These are phyloP conservation scores for Infundibulicybe gibba DNA, from an alignment of 768 basidiomycete genomes.

Conservation along the genomic window DNA sequence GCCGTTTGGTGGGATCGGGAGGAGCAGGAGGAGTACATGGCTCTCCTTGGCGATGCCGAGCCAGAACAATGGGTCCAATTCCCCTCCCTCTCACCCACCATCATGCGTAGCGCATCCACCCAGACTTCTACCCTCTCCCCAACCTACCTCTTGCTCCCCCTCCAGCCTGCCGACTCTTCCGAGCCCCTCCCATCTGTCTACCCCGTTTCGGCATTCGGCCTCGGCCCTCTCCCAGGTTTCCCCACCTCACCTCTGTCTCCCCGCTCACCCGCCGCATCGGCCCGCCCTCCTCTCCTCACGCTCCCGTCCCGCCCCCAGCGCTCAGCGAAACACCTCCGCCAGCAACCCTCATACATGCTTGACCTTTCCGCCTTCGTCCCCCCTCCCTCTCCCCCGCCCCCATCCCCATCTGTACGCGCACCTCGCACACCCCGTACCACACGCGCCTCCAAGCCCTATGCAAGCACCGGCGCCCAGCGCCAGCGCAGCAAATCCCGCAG, in stretches of 20 bases:
- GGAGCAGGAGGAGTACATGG: conserved; percentile 67
- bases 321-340: conserved; percentile 27
- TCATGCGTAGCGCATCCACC: conserved; percentile 43
- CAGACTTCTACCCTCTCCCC: conserved; percentile 54
- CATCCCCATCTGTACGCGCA: not conserved
- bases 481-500: conserved; percentile 22
- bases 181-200: conserved; percentile 14
- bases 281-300: conserved; percentile 24
- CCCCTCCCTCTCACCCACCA: conserved; percentile 15
- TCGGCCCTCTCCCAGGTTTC: conserved; percentile 21
- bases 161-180: conserved; percentile 29
- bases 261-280: conserved; percentile 31
- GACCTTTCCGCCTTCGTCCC: conserved; percentile 31
- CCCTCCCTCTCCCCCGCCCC: conserved; percentile 11
- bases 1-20: conserved; percentile 71
- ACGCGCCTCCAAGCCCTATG: conserved; percentile 1
- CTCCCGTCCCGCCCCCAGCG: conserved; percentile 32
- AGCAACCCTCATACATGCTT: conserved; percentile 30
- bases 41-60: conserved; percentile 39
- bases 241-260: conserved; percentile 26
- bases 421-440: conserved; percentile 9
- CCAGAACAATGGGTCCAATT: conserved; percentile 43
- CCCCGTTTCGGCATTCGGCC: not conserved
- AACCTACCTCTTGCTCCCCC: conserved; percentile 26
- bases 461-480: not conserved